phyloP scores from a whole-genome alignment of 768 basidiomycete genomes.

The Lenzites betulinus region DNA sequence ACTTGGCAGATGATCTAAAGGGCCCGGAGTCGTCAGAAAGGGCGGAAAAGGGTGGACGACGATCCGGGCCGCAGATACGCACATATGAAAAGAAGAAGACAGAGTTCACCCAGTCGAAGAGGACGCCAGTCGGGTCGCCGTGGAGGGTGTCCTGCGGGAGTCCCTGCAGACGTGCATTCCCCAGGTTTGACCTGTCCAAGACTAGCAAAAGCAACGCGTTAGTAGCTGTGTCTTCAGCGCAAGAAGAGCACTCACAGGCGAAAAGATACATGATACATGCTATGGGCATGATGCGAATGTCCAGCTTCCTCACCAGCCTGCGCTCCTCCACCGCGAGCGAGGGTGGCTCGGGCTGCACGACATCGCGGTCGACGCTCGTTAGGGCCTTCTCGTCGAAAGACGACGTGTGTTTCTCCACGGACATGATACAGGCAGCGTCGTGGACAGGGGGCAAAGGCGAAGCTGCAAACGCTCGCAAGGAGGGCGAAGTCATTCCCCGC shows the following conservation, averaged over 20 bases:
- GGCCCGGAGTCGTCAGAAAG: background rate
- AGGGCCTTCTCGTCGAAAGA: conserved; percentile 17
- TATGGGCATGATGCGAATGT: conserved; percentile 67
- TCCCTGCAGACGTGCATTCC: conserved; percentile 78
- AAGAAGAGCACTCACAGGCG: conserved; percentile 54
- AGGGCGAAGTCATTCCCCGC: background rate
- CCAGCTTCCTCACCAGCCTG: conserved; percentile 63
- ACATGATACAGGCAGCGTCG: conserved; percentile 8
- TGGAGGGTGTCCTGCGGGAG: conserved; percentile 62
- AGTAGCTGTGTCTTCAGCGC: too few relatives aligned
- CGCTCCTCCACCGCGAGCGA: conserved; percentile 44
- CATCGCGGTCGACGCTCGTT: background rate
- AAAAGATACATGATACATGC: conserved; percentile 75
- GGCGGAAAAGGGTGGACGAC: background rate
- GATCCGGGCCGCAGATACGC: conserved; percentile 22
- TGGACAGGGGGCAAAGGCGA: background rate
- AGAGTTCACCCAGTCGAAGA: conserved; percentile 81
- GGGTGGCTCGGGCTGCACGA: background rate
- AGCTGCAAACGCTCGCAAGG: background rate
- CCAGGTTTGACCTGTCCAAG: conserved; percentile 77
- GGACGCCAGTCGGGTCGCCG: conserved; percentile 65
- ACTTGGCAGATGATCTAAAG: conserved; percentile 67
- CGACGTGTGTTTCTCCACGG: conserved; percentile 12
- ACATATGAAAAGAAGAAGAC: conserved; percentile 82
- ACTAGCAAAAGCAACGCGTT: conserved; percentile 31